Evolutionary conservation across 2,329 filamentous ascomycete genomes (phyloP), one percentile per base, ranked within the genome.

Genomic region (Monilinia aucupariae): DNA sequence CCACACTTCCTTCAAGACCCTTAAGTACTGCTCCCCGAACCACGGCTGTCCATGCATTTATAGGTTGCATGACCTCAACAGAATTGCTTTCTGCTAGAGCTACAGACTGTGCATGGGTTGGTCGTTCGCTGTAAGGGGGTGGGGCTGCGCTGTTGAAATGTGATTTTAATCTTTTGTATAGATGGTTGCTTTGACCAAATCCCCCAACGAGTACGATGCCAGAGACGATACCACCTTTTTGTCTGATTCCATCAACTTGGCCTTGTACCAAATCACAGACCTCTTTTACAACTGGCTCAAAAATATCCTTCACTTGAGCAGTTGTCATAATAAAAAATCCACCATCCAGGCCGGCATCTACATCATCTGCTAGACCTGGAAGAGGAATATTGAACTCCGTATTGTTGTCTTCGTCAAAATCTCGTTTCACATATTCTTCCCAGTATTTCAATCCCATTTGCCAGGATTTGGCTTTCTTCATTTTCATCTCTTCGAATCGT

Each of bases 161-260:
- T 43, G 79, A 74, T 74, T 90, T 90, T 67, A 93, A 80, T 3
- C 84, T 80, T 47, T 83, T 83, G 76, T 91, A 90, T 12, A 91
- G 81, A 72, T 90, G 91, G 71, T 90, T 85, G 74, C 85, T 89
- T 77, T 92, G 88, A 0, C 90, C 90, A 70, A 93, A 93, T 8
- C 90, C 90, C 66, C 90, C 90, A 0, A 93, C 90, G 7, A 93
- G 80, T 51, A 92, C 86, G 67, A 93, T 91, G n/a, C 89, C 88
- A 13, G 83, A 85, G 6, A 88, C 85, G 58, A 85, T 77, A 47
- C 83, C 85, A 39, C 84, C 84, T 66, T 84, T 86, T 65, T 78
- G 75, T 37, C 85, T 81, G 37, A 90, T 83, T 9, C 78, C 79
- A 61, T 85, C 82, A 17, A 89, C 86, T 69, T 90, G 86, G 7